Percentiles rank a stretch among this genome's conserved stretches.
These are phyloP conservation scores for Colletotrichum phormii DNA, from an alignment of 2,329 filamentous ascomycete genomes.

Conservation along the genomic window DNA sequence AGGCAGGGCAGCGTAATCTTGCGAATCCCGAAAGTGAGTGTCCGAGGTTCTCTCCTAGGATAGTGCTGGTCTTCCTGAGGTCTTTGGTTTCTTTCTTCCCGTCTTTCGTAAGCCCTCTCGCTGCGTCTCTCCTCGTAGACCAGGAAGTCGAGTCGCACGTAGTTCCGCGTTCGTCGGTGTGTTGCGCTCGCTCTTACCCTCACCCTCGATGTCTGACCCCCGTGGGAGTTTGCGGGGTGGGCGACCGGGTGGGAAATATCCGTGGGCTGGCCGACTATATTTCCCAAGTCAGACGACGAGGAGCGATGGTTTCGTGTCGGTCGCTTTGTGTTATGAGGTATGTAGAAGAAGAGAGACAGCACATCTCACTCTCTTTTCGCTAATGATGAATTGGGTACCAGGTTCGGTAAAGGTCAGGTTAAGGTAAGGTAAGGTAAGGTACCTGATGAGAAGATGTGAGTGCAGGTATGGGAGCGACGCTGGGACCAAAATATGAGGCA, in stretches of 20 bases:
- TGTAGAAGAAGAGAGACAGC: not conserved
- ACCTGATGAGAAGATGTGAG: slow-evolving; percentile 2
- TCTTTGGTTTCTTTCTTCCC: slow-evolving; percentile 1
- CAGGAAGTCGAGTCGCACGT: slow-evolving; percentile 21
- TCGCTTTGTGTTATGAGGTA: not conserved
- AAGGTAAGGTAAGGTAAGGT: not conserved
- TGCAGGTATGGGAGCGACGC: not conserved
- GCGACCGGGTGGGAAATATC: not conserved
- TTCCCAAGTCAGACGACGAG: slow-evolving; percentile 17
- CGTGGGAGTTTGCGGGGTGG: slow-evolving; percentile 7
- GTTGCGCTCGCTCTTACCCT: slow-evolving; percentile 15
- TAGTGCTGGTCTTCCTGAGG: slow-evolving; percentile 13
- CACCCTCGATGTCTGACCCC: not conserved
- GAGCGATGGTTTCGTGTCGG: slow-evolving; percentile 1
- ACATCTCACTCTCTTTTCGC: slow-evolving; percentile 16
- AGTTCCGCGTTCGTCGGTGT: slow-evolving; percentile 26
- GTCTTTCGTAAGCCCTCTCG: not conserved
- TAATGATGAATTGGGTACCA: slow-evolving; percentile 9
- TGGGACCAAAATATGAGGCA: slow-evolving; percentile 28
- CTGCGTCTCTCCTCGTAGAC: not conserved
- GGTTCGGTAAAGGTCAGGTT: slow-evolving; percentile 1
- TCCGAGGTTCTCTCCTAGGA: slow-evolving; percentile 8
- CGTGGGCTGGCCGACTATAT: not conserved
- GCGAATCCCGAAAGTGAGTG: not conserved
- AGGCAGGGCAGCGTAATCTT: not conserved